A percentile compares a stretch with the other conserved stretches of the same genome.
phyloP scores from a whole-genome alignment of 2,329 filamentous ascomycete species.

The Colletotrichum cuscutae region DNA sequence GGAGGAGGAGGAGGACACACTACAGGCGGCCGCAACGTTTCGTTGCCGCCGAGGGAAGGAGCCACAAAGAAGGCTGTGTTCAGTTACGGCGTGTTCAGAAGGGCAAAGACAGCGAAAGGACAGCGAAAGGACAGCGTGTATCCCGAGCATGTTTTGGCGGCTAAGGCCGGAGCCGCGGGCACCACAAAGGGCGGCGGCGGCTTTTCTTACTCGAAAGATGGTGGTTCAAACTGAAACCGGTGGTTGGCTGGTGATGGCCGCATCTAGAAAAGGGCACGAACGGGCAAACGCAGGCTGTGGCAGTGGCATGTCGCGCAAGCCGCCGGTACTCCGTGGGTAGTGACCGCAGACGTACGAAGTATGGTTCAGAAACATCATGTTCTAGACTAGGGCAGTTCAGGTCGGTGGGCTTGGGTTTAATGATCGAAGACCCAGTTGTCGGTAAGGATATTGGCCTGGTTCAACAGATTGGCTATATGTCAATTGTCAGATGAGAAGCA shows the following conservation, averaged over 20 bases:
- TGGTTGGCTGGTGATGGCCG: conserved; percentile 11
- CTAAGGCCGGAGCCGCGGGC: conserved; percentile 22
- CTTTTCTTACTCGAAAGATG: not conserved
- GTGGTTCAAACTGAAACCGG: conserved; percentile 24
- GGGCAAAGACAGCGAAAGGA: not conserved
- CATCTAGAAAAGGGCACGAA: not conserved
- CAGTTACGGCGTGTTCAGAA: not conserved
- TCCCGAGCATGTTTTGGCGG: not conserved
- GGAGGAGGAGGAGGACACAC: not conserved
- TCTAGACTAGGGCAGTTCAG: conserved; percentile 7
- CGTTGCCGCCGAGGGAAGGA: not conserved
- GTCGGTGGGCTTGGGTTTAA: not conserved
- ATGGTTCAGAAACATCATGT: conserved; percentile 20
- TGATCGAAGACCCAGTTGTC: not conserved
- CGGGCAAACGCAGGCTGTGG: not conserved
- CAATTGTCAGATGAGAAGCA: not conserved
- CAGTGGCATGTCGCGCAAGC: not conserved
- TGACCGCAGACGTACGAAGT: no score
- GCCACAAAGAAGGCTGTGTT: not conserved
- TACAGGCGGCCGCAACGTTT: not conserved
- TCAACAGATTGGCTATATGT: not conserved
- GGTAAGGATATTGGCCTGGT: not conserved
- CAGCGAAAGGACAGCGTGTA: not conserved
- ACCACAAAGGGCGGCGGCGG: not conserved
- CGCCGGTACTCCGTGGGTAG: not conserved